These are phyloP conservation scores for Xylariaceae sp. DNA, from an alignment of 2,329 filamentous ascomycete genomes.

Conservation along the genomic window DNA sequence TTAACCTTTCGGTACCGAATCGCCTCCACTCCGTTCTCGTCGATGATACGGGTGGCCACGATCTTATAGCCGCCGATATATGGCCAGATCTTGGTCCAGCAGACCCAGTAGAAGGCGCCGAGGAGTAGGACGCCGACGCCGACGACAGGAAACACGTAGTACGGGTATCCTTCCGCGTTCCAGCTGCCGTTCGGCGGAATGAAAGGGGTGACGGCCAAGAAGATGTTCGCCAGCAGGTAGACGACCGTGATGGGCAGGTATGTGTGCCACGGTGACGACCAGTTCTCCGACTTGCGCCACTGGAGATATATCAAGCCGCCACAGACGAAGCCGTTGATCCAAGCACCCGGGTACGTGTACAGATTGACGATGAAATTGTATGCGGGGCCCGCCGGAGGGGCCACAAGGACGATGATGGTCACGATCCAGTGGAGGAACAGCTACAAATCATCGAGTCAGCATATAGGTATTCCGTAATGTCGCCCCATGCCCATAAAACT, in stretches of 20 bases:
- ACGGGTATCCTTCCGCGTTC: constrained; percentile 46
- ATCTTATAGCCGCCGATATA: constrained; percentile 45
- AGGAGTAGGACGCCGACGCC: constrained; percentile 46
- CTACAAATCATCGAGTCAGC: constrained; percentile 19
- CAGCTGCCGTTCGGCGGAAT: constrained; percentile 46
- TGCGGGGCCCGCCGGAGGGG: constrained; percentile 60
- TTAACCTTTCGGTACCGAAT: constrained; percentile 28
- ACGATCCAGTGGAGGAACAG: constrained; percentile 62
- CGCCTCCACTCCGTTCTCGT: constrained; percentile 32
- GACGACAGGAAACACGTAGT: constrained; percentile 52
- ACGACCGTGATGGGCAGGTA: constrained; percentile 42
- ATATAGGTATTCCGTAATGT: too few relatives aligned
- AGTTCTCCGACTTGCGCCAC: constrained; percentile 43
- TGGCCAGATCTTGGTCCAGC: constrained; percentile 48
- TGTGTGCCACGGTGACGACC: constrained; percentile 49
- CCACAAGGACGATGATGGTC: constrained; percentile 59
- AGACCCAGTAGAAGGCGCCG: constrained; percentile 46
- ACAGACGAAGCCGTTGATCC: constrained; percentile 49
- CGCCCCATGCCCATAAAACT: background rate
- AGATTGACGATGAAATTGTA: constrained; percentile 63
- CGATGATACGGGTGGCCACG: constrained; percentile 38
- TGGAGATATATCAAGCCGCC: constrained; percentile 49
- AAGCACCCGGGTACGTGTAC: constrained; percentile 48
- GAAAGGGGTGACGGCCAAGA: constrained; percentile 49
- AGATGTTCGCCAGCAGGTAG: constrained; percentile 46